A percentile compares a stretch with the other conserved stretches of the same genome.
Evolutionary conservation across 768 basidiomycete genomes (phyloP).

Genomic region (Leccinum subgranulosum): DNA sequence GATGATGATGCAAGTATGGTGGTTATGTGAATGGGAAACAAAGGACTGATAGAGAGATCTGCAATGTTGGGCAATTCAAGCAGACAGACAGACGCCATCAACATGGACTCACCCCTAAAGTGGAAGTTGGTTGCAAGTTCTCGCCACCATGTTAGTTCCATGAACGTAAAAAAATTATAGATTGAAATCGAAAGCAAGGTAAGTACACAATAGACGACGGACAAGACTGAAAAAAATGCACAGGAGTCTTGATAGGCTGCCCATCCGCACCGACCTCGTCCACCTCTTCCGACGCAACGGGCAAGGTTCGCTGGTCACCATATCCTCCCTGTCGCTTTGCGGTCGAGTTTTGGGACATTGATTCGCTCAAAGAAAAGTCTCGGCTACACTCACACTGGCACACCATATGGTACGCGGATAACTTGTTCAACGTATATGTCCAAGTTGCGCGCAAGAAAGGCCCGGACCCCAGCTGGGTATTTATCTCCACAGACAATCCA

Average conservation of each 20-base stretch:
- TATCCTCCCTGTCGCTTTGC: slow-evolving; percentile 72
- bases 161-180: neutral
- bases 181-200: neutral
- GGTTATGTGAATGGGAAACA: neutral
- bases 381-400: slow-evolving; percentile 81
- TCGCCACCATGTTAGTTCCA: no score
- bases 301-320: slow-evolving; percentile 56
- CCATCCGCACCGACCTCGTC: slow-evolving; percentile 36
- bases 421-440: slow-evolving; percentile 84
- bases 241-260: slow-evolving; percentile 28
- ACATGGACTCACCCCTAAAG: no score
- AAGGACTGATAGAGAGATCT: neutral
- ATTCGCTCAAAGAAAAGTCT: slow-evolving; percentile 78
- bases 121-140: no score
- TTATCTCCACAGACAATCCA: slow-evolving; percentile 85
- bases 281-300: slow-evolving; percentile 47
- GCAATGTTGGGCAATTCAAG: neutral
- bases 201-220: neutral
- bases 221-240: neutral
- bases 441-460: slow-evolving; percentile 87
- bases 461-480: slow-evolving; percentile 74
- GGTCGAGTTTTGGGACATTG: slow-evolving; percentile 71
- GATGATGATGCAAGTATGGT: neutral
- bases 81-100: neutral
- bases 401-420: slow-evolving; percentile 90